Conservation (phyloP, 352 stramenopile species). For the Phytophthora gonapodyides region DNA sequence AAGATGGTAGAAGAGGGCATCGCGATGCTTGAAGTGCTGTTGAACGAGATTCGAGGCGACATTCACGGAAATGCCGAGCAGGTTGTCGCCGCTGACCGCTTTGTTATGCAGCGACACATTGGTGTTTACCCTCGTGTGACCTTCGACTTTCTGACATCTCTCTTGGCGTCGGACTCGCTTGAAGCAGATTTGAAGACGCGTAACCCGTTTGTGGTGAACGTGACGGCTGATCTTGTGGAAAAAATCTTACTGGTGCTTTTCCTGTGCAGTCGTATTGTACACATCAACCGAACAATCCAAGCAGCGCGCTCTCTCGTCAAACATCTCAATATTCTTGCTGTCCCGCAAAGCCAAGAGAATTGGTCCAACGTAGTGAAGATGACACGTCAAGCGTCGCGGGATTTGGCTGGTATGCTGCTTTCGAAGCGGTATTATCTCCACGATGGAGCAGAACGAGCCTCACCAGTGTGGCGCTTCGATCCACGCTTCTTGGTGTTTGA, state of each 20-base stretch:
- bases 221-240: conserved; percentile 44
- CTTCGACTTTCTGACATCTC: conserved; percentile 82
- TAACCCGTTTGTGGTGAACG: conserved; percentile 64
- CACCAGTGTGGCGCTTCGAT: conserved; percentile 89
- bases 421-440: conserved; percentile 80
- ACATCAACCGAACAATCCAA: conserved; percentile 80
- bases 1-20: conserved; percentile 59
- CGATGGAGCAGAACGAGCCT: conserved; percentile 5
- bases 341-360: conserved; percentile 14
- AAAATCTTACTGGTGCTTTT: conserved; percentile 68
- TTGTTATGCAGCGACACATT: conserved; percentile 63
- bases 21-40: conserved; percentile 43
- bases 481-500: conserved; percentile 99
- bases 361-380: conserved; percentile 56
- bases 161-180: conserved; percentile 66
- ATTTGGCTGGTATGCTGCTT: conserved; percentile 74
- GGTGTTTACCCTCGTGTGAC: conserved; percentile 63
- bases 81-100: conserved; percentile 38
- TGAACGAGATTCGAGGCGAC: conserved; percentile 55
- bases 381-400: conserved; percentile 80
- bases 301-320: conserved; percentile 43
- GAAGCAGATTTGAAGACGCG: conserved; percentile 60
- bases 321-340: conserved; percentile 20
- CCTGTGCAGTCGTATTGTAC: conserved; percentile 82
- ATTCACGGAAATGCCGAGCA: conserved; percentile 32